Base-by-base conservation (phyloP, 768 basidiomycete species). In the Phanerodontia chrysosporium region DNA sequence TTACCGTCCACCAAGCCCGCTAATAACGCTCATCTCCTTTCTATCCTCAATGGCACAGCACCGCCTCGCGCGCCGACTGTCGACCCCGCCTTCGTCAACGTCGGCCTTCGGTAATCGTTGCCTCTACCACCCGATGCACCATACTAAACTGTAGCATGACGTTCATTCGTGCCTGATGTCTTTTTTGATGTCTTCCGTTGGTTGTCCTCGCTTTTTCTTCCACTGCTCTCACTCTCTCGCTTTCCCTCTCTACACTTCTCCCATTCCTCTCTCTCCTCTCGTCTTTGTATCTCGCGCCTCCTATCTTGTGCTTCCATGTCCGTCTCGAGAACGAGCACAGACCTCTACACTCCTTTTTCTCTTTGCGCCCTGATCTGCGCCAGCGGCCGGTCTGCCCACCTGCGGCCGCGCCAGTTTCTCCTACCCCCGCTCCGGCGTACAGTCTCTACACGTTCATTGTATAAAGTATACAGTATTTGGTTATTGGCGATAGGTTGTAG, bases 1-100 rank as follows among this genome's bases (percentile, higher is more conserved):
- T 42, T 49, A 18, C 12, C 49, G 22, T 55, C 54, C 57, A 14
- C 24, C 29, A 49, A 58, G 44, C 51, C 67, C 25, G 49, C 57
- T 24, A 67, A 65, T 62, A 67, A 67, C 59, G 64, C 66, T 44
- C 65, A 67, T 51, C 62, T 70, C 39, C 65, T 70, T 39, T 69
- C 69, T 61, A 69, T 70, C 27, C 63, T 70, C 57, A 70, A 69
- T 64, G 55, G 67, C 5, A 65, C 67, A 44, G 64, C 63, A 48
- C 58, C 51, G 44, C 65, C 60, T 25, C 66, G 66, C 58, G 55
- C 63, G 51, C 55, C 55, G 63, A 29, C 62, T 57, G 57, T 61
- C 12, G 51, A 63, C 51, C 28, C 62, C 45, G 35, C 54, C 58
- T 56, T 65, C 67, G 42, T 32, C 21, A 46, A 14, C 55, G 30